Base-by-base conservation (phyloP, 257 asterid species). In the Craterostigma plantagineum region DNA sequence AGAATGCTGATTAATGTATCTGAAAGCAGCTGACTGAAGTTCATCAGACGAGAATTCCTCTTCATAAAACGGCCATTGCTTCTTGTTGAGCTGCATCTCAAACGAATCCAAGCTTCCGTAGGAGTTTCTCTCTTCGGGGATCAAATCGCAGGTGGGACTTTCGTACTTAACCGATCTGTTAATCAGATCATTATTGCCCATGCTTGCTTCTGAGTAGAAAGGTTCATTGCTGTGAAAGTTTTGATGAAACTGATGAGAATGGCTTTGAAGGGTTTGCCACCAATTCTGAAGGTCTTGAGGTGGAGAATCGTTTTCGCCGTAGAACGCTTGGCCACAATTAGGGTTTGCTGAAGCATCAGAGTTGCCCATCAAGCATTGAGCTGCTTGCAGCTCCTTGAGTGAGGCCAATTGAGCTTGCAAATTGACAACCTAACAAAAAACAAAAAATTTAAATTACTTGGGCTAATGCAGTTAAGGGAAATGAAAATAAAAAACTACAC, bases 11-110 rank as follows among this genome's bases (percentile, higher is more conserved):
- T 55, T 60, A 48, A 69, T 51, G 14, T 60, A 76, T 76, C 91
- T 56, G 65, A 82, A 75, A 36, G 92, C 75, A 43, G 67, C 57
- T 8, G 91, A 68, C 46, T 66, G 82, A 16, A 82, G 91, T 16
- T 79, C 95, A 45, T 78, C 80, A 23, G 30, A 6, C 30, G 30
- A 23, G 6, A 6, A 23, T 17, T 42, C 36, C 9, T 74, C 82
- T n/a, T 70, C 79, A 50, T 65, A 75, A 42, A 51, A 60, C 11
- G 51, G 45, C 95, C 92, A 79, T 43, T 66, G 72, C 47, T 62
- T 52, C 7, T 56, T 60, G 33, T 65, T 57, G 9, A 74, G 48
- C 18, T 64, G 64, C 73, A 71, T 64, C 35, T 71, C 82, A 10
- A 63, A 44, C 7, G 83, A 69, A 48, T 72, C 81, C 71, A 67